These are phyloP conservation scores for Nicotiana undulata DNA, from an alignment of 257 asterid species.

Conservation along the genomic window DNA sequence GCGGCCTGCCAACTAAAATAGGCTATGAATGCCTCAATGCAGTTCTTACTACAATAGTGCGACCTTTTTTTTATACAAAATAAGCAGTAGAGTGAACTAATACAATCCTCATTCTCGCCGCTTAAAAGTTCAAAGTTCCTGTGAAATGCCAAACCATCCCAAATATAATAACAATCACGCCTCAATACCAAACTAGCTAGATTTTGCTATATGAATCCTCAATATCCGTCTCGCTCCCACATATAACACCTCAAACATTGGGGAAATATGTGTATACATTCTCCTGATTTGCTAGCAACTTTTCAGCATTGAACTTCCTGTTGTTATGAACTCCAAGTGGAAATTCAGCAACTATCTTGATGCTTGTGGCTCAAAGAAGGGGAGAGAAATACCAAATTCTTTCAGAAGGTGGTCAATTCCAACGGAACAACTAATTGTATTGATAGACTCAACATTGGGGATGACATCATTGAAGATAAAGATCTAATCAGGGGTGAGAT, in stretches of 20 bases:
- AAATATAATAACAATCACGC: background rate
- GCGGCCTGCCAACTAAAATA: background rate
- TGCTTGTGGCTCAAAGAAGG: too few relatives aligned
- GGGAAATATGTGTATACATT: background rate
- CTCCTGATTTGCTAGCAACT: background rate
- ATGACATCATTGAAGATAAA: too few relatives aligned
- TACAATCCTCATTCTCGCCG: background rate
- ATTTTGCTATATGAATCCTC: background rate
- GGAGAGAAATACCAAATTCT: too few relatives aligned
- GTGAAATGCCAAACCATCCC: background rate
- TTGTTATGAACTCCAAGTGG: too few relatives aligned
- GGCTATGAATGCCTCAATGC: background rate
- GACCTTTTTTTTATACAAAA: too few relatives aligned
- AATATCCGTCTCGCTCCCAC: background rate
- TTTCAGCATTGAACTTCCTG: background rate
- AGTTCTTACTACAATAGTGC: background rate
- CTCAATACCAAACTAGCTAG: background rate
- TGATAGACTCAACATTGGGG: too few relatives aligned
- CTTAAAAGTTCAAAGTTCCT: background rate
- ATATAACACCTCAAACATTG: background rate
- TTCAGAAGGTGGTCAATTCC: too few relatives aligned
- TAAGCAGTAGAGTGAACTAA: background rate
- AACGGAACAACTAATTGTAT: too few relatives aligned
- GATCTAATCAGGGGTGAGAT: too few relatives aligned
- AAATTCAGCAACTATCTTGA: too few relatives aligned